A percentile compares a stretch with the other conserved stretches of the same genome.
phyloP scores from a whole-genome alignment of 116 monocot genomes.

The Iris pallida region DNA sequence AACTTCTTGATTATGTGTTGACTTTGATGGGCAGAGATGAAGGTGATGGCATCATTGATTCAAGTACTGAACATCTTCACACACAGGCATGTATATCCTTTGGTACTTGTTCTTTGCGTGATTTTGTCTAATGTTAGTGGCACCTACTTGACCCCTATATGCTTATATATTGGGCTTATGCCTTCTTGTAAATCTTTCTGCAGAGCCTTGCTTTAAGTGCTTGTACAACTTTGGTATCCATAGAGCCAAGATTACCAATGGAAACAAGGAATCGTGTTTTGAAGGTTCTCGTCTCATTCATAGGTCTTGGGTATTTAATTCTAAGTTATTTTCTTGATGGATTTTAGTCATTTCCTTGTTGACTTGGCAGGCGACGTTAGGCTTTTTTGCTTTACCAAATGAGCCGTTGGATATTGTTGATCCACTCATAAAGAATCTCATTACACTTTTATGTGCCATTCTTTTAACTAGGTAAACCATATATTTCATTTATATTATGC shows the following conservation, averaged over 20 bases:
- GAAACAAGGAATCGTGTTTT: conserved; percentile 90
- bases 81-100: conserved; percentile 56
- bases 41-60: conserved; percentile 50
- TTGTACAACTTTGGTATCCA: conserved; percentile 87
- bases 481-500: too few species aligned
- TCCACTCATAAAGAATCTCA: conserved; percentile 77
- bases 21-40: conserved; percentile 97
- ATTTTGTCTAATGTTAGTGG: background rate
- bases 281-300: conserved; percentile 49
- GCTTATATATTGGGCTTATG: background rate
- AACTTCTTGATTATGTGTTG: conserved; percentile 83
- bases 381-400: conserved; percentile 75
- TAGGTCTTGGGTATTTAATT: background rate
- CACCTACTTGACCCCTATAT: background rate
- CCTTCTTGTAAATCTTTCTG: conserved; percentile 10
- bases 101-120: background rate
- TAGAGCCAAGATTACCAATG: conserved; percentile 82
- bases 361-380: conserved; percentile 74
- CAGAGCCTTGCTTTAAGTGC: conserved; percentile 92
- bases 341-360: background rate
- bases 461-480: conserved; percentile 75
- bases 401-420: conserved; percentile 72
- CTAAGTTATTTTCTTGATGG: conserved; percentile 6
- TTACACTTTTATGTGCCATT: conserved; percentile 82
- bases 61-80: conserved; percentile 66